Evolutionary conservation across 2,329 filamentous ascomycete species (phyloP).

Genomic region (Pseudogymnoascus sp.): DNA sequence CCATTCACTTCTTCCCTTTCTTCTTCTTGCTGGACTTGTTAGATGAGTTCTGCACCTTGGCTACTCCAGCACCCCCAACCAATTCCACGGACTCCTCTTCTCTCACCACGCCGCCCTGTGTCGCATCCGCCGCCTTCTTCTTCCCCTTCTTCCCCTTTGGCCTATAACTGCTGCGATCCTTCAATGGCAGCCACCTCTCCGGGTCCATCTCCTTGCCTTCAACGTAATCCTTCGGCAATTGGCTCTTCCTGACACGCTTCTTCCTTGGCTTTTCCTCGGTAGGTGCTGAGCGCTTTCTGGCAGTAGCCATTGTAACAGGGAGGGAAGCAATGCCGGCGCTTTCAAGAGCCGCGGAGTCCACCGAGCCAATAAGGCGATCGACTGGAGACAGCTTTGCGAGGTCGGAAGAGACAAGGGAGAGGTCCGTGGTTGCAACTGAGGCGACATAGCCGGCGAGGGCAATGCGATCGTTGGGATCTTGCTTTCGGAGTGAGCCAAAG

Average conservation of each 20-base stretch:
- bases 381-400: conserved; percentile 52
- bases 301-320: conserved; percentile 30
- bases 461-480: conserved; percentile 58
- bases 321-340: conserved; percentile 53
- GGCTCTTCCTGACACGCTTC: conserved; percentile 50
- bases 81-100: conserved; percentile 62
- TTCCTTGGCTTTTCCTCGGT: conserved; percentile 38
- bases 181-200: conserved; percentile 86
- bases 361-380: conserved; percentile 49
- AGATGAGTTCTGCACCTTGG: conserved; percentile 55
- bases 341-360: conserved; percentile 56
- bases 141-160: conserved; percentile 91
- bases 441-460: conserved; percentile 81
- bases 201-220: conserved; percentile 74
- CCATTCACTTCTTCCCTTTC: conserved; percentile 43
- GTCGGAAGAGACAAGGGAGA: conserved; percentile 46
- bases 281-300: conserved; percentile 40
- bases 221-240: conserved; percentile 66
- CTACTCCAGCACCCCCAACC: conserved; percentile 52
- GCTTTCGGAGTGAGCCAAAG: conserved; percentile 62
- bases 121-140: conserved; percentile 68
- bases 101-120: conserved; percentile 74
- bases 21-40: conserved; percentile 30
- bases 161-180: conserved; percentile 79
- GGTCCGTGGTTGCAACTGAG: conserved; percentile 58